Evolutionary conservation across 371 early-diverging fungal species (phyloP).

Genomic region (Apophysomyces ossiformis): DNA sequence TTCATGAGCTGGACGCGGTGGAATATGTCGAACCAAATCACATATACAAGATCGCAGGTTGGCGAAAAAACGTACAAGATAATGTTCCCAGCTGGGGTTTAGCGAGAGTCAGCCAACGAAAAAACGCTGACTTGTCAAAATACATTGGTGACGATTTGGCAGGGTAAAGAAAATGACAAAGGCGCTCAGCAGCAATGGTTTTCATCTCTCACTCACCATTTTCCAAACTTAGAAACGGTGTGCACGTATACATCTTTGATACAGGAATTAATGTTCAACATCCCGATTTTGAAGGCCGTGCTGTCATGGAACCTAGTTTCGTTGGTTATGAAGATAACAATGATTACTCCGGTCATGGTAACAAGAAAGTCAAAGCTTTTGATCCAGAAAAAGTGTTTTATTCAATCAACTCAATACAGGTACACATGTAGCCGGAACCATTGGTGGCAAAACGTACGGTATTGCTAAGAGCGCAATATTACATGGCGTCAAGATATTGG

Average conservation of each 20-base stretch:
- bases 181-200: neutral
- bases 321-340: conserved; percentile 43
- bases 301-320: conserved; percentile 69
- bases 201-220: neutral
- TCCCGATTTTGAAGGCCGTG: conserved; percentile 85
- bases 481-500: conserved; percentile 71
- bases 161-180: conserved; percentile 38
- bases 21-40: conserved; percentile 61
- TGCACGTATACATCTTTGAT: conserved; percentile 74
- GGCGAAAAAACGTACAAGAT: conserved; percentile 21
- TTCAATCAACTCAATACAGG: conserved; percentile 39
- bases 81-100: conserved; percentile 64
- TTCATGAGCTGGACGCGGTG: conserved; percentile 34
- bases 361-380: neutral
- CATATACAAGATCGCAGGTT: conserved; percentile 28
- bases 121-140: conserved; percentile 29
- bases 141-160: conserved; percentile 46
- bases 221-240: conserved; percentile 48
- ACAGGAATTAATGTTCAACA: conserved; percentile 76
- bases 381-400: neutral
- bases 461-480: conserved; percentile 67
- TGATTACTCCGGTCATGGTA: conserved; percentile 62
- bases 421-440: conserved; percentile 74
- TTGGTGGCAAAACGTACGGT: conserved; percentile 65
- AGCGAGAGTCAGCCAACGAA: conserved; percentile 55